Conservation (phyloP, 805 yeast genomes). For the Henningerozyma blattae region DNA sequence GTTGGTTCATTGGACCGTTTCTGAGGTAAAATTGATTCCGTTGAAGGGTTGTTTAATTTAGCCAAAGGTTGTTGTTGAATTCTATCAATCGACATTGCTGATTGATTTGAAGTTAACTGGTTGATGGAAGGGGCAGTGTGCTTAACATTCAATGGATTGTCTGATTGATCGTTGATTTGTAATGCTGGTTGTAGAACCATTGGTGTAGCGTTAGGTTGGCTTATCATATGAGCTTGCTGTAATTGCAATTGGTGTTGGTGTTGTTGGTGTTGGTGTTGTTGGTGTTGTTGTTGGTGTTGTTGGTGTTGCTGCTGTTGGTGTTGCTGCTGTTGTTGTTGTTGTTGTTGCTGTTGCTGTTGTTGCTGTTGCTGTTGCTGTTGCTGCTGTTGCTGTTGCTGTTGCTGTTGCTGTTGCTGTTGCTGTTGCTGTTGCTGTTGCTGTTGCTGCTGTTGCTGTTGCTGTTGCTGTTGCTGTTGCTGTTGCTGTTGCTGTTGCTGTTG, state of each 20-base stretch:
- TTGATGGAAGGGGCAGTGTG: too few relatives aligned
- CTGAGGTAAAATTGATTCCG: background rate
- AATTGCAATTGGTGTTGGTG: background rate
- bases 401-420: slow-evolving; percentile 2
- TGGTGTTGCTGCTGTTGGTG: slow-evolving; percentile 3
- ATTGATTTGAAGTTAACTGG: background rate
- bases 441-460: slow-evolving; percentile 1
- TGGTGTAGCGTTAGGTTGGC: background rate
- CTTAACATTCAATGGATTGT: background rate
- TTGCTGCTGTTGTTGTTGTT: slow-evolving; percentile 4
- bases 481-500: slow-evolving; percentile 4
- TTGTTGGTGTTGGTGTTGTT: background rate
- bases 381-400: slow-evolving; percentile 1
- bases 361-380: slow-evolving; percentile 2
- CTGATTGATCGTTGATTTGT: background rate
- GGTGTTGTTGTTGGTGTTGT: slow-evolving; percentile 1
- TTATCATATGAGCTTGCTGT: background rate
- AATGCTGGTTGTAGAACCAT: background rate
- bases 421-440: slow-evolving; percentile 2
- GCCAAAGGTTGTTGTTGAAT: background rate
- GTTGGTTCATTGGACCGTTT: background rate
- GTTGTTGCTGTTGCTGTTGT: slow-evolving; percentile 2
- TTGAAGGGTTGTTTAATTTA: too few relatives aligned
- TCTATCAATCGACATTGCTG: background rate
- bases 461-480: slow-evolving; percentile 6